phyloP scores from a whole-genome alignment of 2,329 filamentous ascomycete species.

The Volutella citrinella region DNA sequence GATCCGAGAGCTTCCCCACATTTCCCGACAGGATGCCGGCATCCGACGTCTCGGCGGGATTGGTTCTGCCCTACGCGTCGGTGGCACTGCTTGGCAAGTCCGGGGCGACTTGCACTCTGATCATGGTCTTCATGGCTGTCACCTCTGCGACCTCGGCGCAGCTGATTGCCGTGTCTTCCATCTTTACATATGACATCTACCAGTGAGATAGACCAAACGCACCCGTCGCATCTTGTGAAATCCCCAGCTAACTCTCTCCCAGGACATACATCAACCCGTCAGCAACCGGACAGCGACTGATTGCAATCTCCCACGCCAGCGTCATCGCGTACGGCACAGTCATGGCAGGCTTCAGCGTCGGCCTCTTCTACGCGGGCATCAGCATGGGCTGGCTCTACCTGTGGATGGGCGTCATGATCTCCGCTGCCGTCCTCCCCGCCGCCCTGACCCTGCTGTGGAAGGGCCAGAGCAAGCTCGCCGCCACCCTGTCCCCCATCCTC shows the following conservation, averaged over 20 bases:
- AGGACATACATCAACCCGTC: conserved; percentile 62
- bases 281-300: conserved; percentile 72
- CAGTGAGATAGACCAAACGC: background rate
- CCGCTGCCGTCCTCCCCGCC: conserved; percentile 77
- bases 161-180: conserved; percentile 78
- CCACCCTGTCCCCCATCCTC: conserved; percentile 63
- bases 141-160: conserved; percentile 57
- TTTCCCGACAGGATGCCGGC: conserved; percentile 45
- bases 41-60: conserved; percentile 72
- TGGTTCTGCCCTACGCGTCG: conserved; percentile 82
- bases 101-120: conserved; percentile 20
- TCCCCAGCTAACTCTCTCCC: too few species aligned
- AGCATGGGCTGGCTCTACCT: conserved; percentile 88
- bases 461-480: conserved; percentile 72
- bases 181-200: conserved; percentile 82
- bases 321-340: conserved; percentile 70
- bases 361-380: conserved; percentile 70
- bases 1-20: conserved; percentile 29
- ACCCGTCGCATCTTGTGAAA: too few species aligned
- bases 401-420: conserved; percentile 90
- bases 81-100: conserved; percentile 66
- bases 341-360: conserved; percentile 77
- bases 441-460: conserved; percentile 79
- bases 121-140: conserved; percentile 25
- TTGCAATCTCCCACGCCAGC: conserved; percentile 73